Conservation (phyloP, 2,329 filamentous ascomycete genomes). For the Colletotrichum limetticola region DNA sequence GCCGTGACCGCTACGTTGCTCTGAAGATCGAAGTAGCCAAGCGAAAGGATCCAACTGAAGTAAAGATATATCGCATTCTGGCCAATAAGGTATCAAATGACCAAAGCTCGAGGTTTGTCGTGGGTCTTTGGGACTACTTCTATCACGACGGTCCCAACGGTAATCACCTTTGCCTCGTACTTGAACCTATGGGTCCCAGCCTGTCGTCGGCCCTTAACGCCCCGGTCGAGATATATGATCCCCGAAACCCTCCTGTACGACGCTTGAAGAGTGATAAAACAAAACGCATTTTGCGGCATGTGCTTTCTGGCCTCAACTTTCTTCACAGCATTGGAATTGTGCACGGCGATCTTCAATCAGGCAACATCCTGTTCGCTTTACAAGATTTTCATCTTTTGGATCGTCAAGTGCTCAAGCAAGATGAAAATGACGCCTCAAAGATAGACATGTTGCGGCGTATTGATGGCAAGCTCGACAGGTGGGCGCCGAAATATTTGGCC, state of each 20-base stretch:
- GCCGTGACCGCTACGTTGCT: conserved; percentile 37
- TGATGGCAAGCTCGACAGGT: conserved; percentile 13
- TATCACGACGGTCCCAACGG: conserved; percentile 45
- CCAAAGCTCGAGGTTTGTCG: conserved; percentile 25
- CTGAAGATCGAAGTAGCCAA: conserved; percentile 43
- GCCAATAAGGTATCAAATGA: neutral
- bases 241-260: neutral
- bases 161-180: conserved; percentile 43
- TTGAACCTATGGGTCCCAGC: conserved; percentile 45
- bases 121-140: conserved; percentile 42
- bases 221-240: conserved; percentile 16
- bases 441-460: neutral
- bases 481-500: conserved; percentile 19
- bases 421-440: neutral
- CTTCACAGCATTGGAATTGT: conserved; percentile 25
- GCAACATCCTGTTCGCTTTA: conserved; percentile 25
- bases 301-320: conserved; percentile 14
- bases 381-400: neutral
- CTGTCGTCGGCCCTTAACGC: conserved; percentile 36
- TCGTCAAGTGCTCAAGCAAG: neutral
- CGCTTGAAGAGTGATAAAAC: neutral
- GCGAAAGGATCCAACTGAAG: conserved; percentile 9
- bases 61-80: conserved; percentile 35
- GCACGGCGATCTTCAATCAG: conserved; percentile 20
- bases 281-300: neutral